Conservation (phyloP, 441 rosid genomes). For the Adansonia grandidieri region DNA sequence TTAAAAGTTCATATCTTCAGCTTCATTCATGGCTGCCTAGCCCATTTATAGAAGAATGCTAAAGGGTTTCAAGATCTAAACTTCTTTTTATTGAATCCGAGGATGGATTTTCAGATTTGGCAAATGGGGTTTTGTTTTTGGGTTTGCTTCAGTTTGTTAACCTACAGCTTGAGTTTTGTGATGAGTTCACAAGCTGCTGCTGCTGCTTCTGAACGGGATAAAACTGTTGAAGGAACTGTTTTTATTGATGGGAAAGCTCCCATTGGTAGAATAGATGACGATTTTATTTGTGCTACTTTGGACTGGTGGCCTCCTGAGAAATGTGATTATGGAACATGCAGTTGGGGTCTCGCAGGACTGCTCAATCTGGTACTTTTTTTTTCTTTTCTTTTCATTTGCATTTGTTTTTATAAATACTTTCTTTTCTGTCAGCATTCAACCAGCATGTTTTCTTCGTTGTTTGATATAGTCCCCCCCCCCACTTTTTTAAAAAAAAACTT, state of each 20-base stretch:
- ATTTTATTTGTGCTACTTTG: constrained; percentile 88
- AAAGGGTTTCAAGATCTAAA: constrained; percentile 30
- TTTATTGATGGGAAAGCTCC: constrained; percentile 54
- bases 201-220: constrained; percentile 26
- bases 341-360: constrained; percentile 86
- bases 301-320: constrained; percentile 99
- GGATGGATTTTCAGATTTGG: constrained; percentile 53
- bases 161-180: constrained; percentile 27
- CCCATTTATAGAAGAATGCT: constrained; percentile 26
- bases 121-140: constrained; percentile 39
- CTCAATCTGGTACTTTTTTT: constrained; percentile 68
- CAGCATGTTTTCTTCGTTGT: not conserved
- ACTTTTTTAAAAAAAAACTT: too few relatives aligned
- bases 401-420: not conserved
- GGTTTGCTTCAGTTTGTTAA: constrained; percentile 30
- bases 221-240: constrained; percentile 49
- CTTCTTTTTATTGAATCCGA: constrained; percentile 25
- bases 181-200: constrained; percentile 38
- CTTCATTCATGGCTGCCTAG: constrained; percentile 28
- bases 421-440: not conserved
- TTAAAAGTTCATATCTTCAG: constrained; percentile 13
- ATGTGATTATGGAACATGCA: constrained; percentile 94
- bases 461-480: not conserved
- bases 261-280: constrained; percentile 78
- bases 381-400: not conserved